These are phyloP conservation scores for Kazachstania viticola DNA, from an alignment of 805 yeast genomes.

Conservation along the genomic window DNA sequence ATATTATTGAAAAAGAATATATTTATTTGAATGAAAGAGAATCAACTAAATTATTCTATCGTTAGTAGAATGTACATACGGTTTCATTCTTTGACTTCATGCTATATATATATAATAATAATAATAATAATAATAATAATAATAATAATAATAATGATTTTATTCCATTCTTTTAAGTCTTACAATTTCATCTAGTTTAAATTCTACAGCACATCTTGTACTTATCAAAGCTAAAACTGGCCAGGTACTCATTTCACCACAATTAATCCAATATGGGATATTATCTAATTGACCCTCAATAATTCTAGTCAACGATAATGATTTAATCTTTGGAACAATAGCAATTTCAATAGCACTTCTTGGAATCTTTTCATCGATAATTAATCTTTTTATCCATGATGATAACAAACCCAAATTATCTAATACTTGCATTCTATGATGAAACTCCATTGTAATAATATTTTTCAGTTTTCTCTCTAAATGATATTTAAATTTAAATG, in stretches of 20 bases:
- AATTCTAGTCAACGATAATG: constrained; percentile 61
- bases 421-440: constrained; percentile 71
- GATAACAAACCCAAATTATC: constrained; percentile 70
- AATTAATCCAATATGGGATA: constrained; percentile 77
- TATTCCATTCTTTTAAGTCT: constrained; percentile 22
- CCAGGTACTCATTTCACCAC: constrained; percentile 92
- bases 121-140: background rate
- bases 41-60: constrained; percentile 30
- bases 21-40: constrained; percentile 50
- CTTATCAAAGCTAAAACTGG: constrained; percentile 73
- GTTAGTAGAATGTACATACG: constrained; percentile 14
- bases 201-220: constrained; percentile 85
- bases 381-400: constrained; percentile 56
- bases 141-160: background rate
- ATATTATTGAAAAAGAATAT: constrained; percentile 49
- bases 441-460: constrained; percentile 62
- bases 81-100: background rate
- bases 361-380: constrained; percentile 82
- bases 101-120: background rate
- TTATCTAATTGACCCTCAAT: constrained; percentile 71
- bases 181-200: constrained; percentile 68
- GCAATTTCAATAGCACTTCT: constrained; percentile 73
- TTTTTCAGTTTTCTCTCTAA: constrained; percentile 36
- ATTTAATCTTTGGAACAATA: constrained; percentile 75
- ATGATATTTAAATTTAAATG: constrained; percentile 26